These are phyloP conservation scores for Aspergillus sojae DNA, from an alignment of 2,329 filamentous ascomycete genomes.

Conservation along the genomic window DNA sequence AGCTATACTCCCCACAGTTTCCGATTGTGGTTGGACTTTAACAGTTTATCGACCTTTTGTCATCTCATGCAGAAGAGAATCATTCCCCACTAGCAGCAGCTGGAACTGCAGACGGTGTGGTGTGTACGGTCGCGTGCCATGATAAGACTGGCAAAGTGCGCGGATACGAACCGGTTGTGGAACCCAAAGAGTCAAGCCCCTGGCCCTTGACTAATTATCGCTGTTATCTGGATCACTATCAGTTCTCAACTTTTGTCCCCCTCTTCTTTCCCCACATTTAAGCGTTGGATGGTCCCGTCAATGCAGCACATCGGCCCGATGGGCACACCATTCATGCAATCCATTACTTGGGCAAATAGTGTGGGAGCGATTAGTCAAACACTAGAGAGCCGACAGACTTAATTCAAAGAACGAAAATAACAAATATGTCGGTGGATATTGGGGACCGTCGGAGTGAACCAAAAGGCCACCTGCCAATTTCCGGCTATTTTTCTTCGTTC, in stretches of 20 bases:
- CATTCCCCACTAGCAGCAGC: background rate
- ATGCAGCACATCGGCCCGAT: background rate
- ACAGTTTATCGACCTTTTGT: background rate
- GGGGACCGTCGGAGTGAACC: background rate
- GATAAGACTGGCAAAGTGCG: background rate
- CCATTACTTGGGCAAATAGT: background rate
- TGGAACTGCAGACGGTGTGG: background rate
- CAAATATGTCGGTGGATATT: background rate
- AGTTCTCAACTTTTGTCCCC: background rate
- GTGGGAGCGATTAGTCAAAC: background rate
- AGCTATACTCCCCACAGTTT: background rate
- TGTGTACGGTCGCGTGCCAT: background rate
- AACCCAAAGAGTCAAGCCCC: background rate
- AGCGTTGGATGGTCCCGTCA: background rate
- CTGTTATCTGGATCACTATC: background rate
- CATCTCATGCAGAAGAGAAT: background rate
- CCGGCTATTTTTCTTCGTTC: constrained; percentile 20
- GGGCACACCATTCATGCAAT: background rate
- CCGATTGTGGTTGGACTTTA: background rate
- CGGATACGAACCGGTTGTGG: background rate
- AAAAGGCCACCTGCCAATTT: background rate
- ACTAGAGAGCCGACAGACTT: background rate
- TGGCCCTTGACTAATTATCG: background rate
- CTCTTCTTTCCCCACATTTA: background rate
- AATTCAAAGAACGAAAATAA: background rate